Evolutionary conservation across 352 stramenopile species (phyloP), one percentile per base, ranked within the genome.

Genomic region (Phytophthora constricta): DNA sequence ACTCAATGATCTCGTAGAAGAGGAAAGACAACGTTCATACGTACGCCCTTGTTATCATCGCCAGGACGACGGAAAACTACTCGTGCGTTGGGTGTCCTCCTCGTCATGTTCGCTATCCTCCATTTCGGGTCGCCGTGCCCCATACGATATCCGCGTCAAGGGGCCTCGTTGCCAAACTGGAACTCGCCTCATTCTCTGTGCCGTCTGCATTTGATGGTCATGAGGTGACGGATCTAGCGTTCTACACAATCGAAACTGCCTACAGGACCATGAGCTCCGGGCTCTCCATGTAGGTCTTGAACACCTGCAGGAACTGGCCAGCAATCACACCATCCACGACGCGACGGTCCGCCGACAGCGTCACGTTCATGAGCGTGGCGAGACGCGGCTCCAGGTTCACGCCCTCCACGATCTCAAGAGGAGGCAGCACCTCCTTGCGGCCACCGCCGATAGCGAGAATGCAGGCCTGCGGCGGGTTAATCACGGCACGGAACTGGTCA

Each of bases 381-480:
- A 98, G 71, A 34, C 79, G 75, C 50, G 97, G 97, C 59, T 93
- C 82, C 19, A 96, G 92, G 50, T 92, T 86, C 19, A 81, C 75
- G 22, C 63, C 76, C 31, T 79, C 73, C 41, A 77, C 59, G 39
- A 80, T 65, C 53, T 72, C 68, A 41, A 74, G 66, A 20, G 84
- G 84, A 3, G 82, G 77, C 58, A 96, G 58, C 48, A 99, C 74
- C 57, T 93, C 90, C 63, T 91, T 89, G 54, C 90, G 80, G 53
- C 97, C 97, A 31, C 95, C 92, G 51, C 98, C 98, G 5, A 99
- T 90, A 1, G 98, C 98, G 64, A 99, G 86, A 85, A 99, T 99
- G 58, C 96, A 98, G 3, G 96, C 96, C 82, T 99, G 97, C 11
- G 98, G 97, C 37, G 95, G 95, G 84, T 99, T 99, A 68, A 99